Conservation (phyloP, 192 early-diverging fungal species). For the Podila verticillata region DNA sequence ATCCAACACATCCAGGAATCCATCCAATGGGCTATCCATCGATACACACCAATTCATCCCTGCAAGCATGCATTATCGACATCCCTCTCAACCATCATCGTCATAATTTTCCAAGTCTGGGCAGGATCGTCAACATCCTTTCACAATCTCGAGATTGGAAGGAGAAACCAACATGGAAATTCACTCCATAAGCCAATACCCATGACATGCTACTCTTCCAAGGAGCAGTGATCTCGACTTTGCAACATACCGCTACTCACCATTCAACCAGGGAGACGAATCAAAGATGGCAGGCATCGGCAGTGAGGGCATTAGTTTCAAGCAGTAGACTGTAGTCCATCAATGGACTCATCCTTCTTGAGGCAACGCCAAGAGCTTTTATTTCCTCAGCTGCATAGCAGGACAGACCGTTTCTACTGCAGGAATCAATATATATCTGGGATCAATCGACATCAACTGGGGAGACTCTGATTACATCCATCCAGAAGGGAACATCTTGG, state of each 20-base stretch:
- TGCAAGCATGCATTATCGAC: not conserved
- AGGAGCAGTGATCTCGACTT: too few relatives aligned
- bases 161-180: not conserved
- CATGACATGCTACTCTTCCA: too few relatives aligned
- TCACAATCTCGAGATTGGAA: not conserved
- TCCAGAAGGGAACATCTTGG: not conserved
- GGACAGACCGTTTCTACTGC: too few relatives aligned
- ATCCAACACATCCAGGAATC: conserved; percentile 6
- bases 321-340: too few relatives aligned
- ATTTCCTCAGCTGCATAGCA: too few relatives aligned
- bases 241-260: too few relatives aligned
- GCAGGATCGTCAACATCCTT: not conserved
- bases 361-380: too few relatives aligned
- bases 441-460: not conserved
- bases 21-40: conserved; percentile 5
- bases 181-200: too few relatives aligned
- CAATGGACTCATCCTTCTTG: too few relatives aligned
- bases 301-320: too few relatives aligned
- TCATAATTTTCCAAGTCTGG: not conserved
- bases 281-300: too few relatives aligned
- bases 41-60: not conserved
- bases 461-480: not conserved
- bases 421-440: not conserved
- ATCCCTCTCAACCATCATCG: not conserved
- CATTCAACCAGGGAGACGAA: too few relatives aligned